A percentile compares a stretch with the other conserved stretches of the same genome.
Evolutionary conservation across 768 basidiomycete species (phyloP).

Genomic region (Chalciporus sphaerocephalus): DNA sequence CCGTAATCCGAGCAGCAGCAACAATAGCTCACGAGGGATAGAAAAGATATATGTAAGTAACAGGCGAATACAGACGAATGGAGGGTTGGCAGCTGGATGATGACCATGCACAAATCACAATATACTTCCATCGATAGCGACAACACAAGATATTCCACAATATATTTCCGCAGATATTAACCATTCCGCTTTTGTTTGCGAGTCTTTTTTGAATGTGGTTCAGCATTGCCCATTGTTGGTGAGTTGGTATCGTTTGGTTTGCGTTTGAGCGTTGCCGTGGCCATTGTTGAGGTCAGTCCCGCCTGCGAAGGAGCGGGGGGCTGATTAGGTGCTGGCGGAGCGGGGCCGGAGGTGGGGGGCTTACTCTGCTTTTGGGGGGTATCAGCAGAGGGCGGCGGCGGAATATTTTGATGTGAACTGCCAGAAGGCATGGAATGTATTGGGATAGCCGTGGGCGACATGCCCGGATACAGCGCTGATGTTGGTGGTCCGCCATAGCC

Average conservation of each 20-base stretch:
- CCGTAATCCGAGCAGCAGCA: constrained; percentile 26
- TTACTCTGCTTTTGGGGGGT: constrained; percentile 65
- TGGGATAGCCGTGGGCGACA: constrained; percentile 41
- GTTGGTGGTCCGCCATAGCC: constrained; percentile 29
- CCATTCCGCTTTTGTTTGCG: constrained; percentile 55
- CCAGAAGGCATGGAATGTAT: constrained; percentile 41
- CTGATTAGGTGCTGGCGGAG: constrained; percentile 39
- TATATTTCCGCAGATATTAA: constrained; percentile 32
- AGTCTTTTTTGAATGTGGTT: constrained; percentile 48
- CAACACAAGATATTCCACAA: constrained; percentile 34
- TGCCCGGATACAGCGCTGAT: constrained; percentile 43
- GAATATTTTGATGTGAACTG: constrained; percentile 48
- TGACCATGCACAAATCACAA: constrained; percentile 22
- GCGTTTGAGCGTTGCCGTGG: constrained; percentile 51
- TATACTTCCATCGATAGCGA: constrained; percentile 30
- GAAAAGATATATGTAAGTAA: constrained; percentile 30
- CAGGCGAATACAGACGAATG: constrained; percentile 17
- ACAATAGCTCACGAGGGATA: constrained; percentile 18
- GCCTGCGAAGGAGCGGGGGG: constrained; percentile 38
- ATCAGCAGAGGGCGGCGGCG: constrained; percentile 42
- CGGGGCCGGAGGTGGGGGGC: constrained; percentile 42
- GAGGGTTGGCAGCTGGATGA: constrained; percentile 11
- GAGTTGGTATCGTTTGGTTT: constrained; percentile 47
- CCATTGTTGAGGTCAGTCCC: constrained; percentile 43
- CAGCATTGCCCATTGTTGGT: constrained; percentile 45